Evolutionary conservation across 2,329 filamentous ascomycete species (phyloP).

Genomic region (Talaromyces albobiverticillius): DNA sequence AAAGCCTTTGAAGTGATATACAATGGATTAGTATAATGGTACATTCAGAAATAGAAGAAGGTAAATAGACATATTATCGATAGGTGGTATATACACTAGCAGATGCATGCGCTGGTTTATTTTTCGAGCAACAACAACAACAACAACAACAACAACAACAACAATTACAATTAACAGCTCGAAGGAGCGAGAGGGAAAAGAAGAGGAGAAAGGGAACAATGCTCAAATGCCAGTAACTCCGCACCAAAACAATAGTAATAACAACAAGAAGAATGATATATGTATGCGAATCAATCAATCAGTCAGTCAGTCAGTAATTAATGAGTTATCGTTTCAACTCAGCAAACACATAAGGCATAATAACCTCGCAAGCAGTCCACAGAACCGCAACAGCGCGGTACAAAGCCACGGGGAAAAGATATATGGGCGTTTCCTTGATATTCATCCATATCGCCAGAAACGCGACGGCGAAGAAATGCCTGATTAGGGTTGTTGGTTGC

Average conservation of each 20-base stretch:
- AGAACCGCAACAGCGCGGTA: slow-evolving; percentile 68
- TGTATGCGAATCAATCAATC: slow-evolving; percentile 5
- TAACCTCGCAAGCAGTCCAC: slow-evolving; percentile 76
- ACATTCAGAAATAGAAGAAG: neutral
- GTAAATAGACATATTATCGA: neutral
- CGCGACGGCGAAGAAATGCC: slow-evolving; percentile 93
- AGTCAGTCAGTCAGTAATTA: too few species aligned
- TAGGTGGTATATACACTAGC: slow-evolving; percentile 1
- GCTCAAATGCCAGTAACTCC: neutral
- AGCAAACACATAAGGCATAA: slow-evolving; percentile 74
- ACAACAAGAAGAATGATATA: too few species aligned
- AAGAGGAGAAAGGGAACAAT: neutral
- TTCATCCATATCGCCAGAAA: slow-evolving; percentile 78
- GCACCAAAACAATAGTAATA: slow-evolving; percentile 14
- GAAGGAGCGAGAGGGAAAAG: too few species aligned
- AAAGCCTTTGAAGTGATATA: neutral
- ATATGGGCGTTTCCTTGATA: slow-evolving; percentile 50
- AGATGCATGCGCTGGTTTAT: neutral
- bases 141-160: too few species aligned
- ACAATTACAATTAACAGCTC: too few species aligned
- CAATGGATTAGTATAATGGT: neutral
- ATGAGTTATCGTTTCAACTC: slow-evolving; percentile 55
- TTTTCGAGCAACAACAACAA: too few species aligned
- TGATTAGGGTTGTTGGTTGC: slow-evolving; percentile 73
- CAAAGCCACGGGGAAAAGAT: slow-evolving; percentile 62